phyloP scores from a whole-genome alignment of 495 filamentous ascomycete species.

The Apodospora peruviana region DNA sequence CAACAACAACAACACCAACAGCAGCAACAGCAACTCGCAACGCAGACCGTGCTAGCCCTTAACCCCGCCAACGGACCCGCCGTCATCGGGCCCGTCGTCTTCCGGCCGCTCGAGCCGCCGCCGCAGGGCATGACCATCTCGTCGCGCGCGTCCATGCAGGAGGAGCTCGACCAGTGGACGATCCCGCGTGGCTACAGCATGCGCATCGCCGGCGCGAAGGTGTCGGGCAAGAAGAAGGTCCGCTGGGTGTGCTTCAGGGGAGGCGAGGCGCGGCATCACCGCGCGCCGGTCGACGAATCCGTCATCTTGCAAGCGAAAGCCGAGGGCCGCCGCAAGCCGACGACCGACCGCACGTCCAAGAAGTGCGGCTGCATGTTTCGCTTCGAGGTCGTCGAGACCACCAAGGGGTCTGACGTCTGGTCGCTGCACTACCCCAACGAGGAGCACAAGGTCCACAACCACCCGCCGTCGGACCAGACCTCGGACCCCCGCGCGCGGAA shows the following conservation, averaged over 20 bases:
- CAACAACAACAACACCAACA: background rate
- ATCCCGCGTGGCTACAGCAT: constrained; percentile 34
- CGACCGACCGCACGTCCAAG: constrained; percentile 29
- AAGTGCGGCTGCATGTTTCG: constrained; percentile 33
- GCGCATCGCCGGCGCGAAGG: constrained; percentile 33
- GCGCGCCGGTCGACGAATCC: constrained; percentile 21
- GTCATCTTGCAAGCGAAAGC: constrained; percentile 22
- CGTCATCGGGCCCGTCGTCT: constrained; percentile 11
- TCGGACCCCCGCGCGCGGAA: constrained; percentile 28
- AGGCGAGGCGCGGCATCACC: constrained; percentile 30
- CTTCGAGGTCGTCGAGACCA: constrained; percentile 32
- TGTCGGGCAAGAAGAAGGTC: constrained; percentile 30
- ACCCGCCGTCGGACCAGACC: constrained; percentile 26
- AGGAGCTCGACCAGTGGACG: constrained; percentile 30
- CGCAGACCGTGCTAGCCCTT: background rate
- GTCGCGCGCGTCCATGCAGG: constrained; percentile 29
- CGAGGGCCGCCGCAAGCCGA: constrained; percentile 29
- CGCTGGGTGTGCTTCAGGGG: constrained; percentile 34
- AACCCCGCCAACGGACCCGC: constrained; percentile 7
- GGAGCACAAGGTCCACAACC: constrained; percentile 33
- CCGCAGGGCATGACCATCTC: constrained; percentile 26
- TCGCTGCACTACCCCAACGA: constrained; percentile 31
- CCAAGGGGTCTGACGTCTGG: constrained; percentile 26
- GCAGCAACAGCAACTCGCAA: background rate
- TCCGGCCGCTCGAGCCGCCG: constrained; percentile 26